Evolutionary conservation across 139 green algal genomes (phyloP).

Genomic region (Coccomyxa sp.): DNA sequence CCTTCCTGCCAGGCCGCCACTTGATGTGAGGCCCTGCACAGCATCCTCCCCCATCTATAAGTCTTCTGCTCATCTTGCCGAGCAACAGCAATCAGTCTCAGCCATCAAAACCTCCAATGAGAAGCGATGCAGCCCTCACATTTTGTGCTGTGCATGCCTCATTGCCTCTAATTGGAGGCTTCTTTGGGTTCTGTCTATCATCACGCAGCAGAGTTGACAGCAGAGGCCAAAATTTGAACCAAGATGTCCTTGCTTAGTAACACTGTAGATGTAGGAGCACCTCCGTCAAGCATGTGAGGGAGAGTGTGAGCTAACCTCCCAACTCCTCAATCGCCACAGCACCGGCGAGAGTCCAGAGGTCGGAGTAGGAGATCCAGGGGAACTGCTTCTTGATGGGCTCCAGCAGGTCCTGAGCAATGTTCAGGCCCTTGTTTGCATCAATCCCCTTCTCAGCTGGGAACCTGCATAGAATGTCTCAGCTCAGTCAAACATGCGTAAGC

Average conservation of each 20-base stretch:
- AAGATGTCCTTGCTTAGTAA: too few species aligned
- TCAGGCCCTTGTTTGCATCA: slow-evolving; percentile 82
- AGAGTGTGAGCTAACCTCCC: slow-evolving; percentile 33
- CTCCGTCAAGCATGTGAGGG: too few species aligned
- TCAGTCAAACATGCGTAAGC: background rate
- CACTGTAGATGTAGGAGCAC: too few species aligned
- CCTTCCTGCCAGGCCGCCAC: slow-evolving; percentile 32
- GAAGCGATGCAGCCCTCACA: too few species aligned
- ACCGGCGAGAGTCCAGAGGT: slow-evolving; percentile 86
- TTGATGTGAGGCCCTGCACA: slow-evolving; percentile 67
- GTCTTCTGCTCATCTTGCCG: too few species aligned
- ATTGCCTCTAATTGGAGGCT: too few species aligned
- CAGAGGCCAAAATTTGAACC: too few species aligned
- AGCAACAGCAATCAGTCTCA: too few species aligned
- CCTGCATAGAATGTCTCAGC: slow-evolving; percentile 15
- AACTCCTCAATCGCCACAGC: slow-evolving; percentile 74
- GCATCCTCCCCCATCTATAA: background rate
- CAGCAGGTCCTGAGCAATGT: slow-evolving; percentile 65
- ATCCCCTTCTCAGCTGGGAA: slow-evolving; percentile 71
- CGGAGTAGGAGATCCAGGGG: slow-evolving; percentile 60
- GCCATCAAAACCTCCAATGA: too few species aligned
- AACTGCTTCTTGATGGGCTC: slow-evolving; percentile 80
- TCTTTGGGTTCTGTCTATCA: too few species aligned
- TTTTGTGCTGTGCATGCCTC: too few species aligned
- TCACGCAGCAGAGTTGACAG: too few species aligned